phyloP scores from a whole-genome alignment of 805 yeast genomes.

The Schizosaccharomyces cryophilus region DNA sequence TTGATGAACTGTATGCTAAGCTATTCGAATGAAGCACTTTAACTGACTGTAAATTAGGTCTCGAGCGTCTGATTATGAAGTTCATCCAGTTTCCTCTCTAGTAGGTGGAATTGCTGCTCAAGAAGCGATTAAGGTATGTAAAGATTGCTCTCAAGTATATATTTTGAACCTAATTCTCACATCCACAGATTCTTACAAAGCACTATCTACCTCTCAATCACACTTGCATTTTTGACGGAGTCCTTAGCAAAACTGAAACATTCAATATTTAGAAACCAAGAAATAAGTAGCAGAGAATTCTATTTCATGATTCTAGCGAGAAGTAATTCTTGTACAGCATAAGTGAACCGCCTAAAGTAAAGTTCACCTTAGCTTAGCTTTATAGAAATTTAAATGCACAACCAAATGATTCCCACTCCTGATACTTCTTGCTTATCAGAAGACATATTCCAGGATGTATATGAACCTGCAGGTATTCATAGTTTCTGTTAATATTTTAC shows the following conservation, averaged over 20 bases:
- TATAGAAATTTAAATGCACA: not conserved
- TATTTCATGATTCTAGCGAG: not conserved
- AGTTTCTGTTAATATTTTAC: not conserved
- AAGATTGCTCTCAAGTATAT: not conserved
- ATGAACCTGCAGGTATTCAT: slow-evolving; percentile 2
- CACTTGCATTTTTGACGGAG: slow-evolving; percentile 48
- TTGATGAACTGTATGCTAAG: not conserved
- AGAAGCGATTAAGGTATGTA: slow-evolving; percentile 41
- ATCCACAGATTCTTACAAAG: slow-evolving; percentile 19
- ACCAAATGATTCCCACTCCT: slow-evolving; percentile 1
- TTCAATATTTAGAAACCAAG: not conserved
- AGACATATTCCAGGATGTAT: not conserved
- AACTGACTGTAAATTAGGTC: slow-evolving; percentile 4
- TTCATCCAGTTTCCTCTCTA: slow-evolving; percentile 38
- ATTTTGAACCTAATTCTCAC: no score
- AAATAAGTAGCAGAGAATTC: not conserved
- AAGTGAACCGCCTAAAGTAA: no score
- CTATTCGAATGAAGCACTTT: not conserved
- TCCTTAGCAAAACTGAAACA: slow-evolving; percentile 21
- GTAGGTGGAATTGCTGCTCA: slow-evolving; percentile 75
- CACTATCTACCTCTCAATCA: slow-evolving; percentile 67
- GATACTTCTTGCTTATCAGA: not conserved
- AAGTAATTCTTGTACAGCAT: not conserved
- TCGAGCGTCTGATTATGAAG: slow-evolving; percentile 19
- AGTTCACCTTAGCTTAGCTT: no score